Percentiles rank a stretch among this genome's conserved stretches.
These are phyloP conservation scores for Fraxinus nigra DNA, from an alignment of 305 asterid genomes.

Conservation along the genomic window DNA sequence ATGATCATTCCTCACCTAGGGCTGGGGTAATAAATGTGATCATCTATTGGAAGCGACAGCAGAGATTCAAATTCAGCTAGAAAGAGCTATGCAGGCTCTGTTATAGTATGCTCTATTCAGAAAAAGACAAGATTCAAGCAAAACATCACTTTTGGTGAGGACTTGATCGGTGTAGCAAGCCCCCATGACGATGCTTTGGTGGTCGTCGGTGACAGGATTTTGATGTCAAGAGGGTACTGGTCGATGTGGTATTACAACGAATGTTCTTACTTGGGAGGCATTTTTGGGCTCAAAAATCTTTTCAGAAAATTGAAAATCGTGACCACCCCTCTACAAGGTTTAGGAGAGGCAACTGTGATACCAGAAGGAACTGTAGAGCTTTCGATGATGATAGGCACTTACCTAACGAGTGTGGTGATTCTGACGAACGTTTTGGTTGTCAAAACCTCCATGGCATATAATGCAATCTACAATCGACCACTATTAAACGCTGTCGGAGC, in stretches of 20 bases:
- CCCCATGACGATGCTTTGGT: not conserved
- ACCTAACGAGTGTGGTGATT: not conserved
- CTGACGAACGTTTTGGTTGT: not conserved
- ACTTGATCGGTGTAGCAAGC: not conserved
- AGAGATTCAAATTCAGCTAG: not conserved
- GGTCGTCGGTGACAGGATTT: not conserved
- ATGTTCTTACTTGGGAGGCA: not conserved
- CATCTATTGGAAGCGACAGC: not conserved
- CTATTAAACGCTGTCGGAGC: not conserved
- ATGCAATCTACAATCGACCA: not conserved
- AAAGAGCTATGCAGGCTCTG: not conserved
- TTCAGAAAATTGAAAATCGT: too few relatives aligned
- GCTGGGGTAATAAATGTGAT: not conserved
- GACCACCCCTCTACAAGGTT: not conserved
- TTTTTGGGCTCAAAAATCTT: not conserved
- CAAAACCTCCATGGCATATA: not conserved
- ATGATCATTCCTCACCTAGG: not conserved
- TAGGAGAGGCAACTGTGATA: not conserved
- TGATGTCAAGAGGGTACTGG: not conserved
- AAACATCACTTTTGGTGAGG: not conserved
- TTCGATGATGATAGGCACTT: not conserved
- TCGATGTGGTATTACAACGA: not conserved
- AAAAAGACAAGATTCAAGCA: not conserved
- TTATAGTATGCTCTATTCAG: not conserved
- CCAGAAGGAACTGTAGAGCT: not conserved